A percentile compares a stretch with the other conserved stretches of the same genome.
Evolutionary conservation across 495 filamentous ascomycete species (phyloP).

Genomic region (Talaromyces nanjingensis): DNA sequence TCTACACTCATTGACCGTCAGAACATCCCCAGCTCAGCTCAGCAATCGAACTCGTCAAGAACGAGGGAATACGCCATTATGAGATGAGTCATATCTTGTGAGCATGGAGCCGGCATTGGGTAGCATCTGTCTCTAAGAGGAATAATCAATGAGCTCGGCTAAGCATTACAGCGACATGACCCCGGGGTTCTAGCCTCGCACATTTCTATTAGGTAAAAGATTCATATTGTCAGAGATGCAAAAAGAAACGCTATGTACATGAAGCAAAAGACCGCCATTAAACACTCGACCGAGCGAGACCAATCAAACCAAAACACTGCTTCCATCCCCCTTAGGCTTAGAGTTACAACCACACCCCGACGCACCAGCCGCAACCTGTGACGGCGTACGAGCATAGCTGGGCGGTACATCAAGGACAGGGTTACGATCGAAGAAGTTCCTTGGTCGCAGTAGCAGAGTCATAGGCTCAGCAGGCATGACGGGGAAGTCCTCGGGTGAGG

Average conservation of each 20-base stretch:
- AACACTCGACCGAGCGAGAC: neutral
- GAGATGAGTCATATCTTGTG: too few species aligned
- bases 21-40: too few species aligned
- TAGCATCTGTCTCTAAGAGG: too few species aligned
- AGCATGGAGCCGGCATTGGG: too few species aligned
- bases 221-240: neutral
- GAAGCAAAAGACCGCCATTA: neutral
- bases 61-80: too few species aligned
- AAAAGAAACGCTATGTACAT: neutral
- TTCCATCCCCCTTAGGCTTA: constrained; percentile 30
- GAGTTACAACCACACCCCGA: constrained; percentile 31
- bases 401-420: constrained; percentile 85
- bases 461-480: constrained; percentile 93
- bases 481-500: constrained; percentile 86
- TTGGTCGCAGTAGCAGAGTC: constrained; percentile 72
- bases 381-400: constrained; percentile 67
- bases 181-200: neutral
- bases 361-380: constrained; percentile 51
- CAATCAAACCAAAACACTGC: constrained; percentile 33
- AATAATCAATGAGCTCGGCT: too few species aligned
- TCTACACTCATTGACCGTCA: too few species aligned
- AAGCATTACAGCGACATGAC: too few species aligned
- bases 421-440: constrained; percentile 83
- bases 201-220: neutral
- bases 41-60: too few species aligned